Evolutionary conservation across 2,329 filamentous ascomycete species (phyloP), one percentile per base, ranked within the genome.

Genomic region (Neopestalotiopsis sp.): DNA sequence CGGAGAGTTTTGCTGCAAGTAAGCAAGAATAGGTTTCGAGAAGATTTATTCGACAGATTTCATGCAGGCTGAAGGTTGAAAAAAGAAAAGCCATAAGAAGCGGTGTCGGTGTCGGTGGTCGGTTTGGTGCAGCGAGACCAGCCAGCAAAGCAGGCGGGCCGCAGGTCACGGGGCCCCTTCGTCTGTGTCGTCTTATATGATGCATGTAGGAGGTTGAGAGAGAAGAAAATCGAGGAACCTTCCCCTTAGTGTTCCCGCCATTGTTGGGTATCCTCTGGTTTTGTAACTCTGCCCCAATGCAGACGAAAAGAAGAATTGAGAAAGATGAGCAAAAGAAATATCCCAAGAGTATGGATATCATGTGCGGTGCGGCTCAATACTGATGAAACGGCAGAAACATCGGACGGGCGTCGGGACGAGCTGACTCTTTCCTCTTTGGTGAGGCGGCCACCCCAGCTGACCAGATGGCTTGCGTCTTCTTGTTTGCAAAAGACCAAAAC

Each of bases 391-490:
- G 30, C 4, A 13, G 17, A 62, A 62, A 62, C 30, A 62, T 62
- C 59, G 34, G 59, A 62, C 59, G 59, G 59, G 32, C 30, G n/a
- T 40, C n/a, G 57, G n/a, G 59, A 62, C 32, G 32, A 40, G n/a
- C 10, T 13, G n/a, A 34, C 59, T 38, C 59, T 62, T 62, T 42
- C 59, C 59, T 62, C 14, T 62, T 62, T 40, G 13, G 59, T 62
- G 34, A 62, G 17, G 20, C 24, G 24, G 24, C 24, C 3, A 10
- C 17, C 6, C 45, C 17, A 52, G 6, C 24, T 28, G 24, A 28
- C 24, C 24, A 28, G 24, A 28, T 28, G 24, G 24, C 24, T 28
- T 28, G 24, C 24, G 24, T 28, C 24, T 28, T 28, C 24, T 3
- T 3, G 3, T 4, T 28, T 28, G 24, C 24, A 52, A n/a, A 17